Evolutionary conservation across 768 basidiomycete genomes (phyloP).

Genomic region (Termitomyces sp.): DNA sequence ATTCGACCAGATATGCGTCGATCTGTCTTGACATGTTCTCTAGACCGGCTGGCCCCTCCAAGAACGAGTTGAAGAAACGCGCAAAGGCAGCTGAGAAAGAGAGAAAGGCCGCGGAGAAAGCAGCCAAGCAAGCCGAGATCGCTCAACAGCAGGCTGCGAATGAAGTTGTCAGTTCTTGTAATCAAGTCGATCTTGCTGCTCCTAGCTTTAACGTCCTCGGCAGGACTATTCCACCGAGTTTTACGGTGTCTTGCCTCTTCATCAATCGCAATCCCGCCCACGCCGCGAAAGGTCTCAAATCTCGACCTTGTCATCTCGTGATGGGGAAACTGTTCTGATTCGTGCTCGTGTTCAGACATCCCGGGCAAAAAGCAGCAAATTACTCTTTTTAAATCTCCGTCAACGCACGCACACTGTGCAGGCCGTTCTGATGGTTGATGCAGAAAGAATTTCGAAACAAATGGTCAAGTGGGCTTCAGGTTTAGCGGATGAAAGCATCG

Average conservation of each 20-base stretch:
- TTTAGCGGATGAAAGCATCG: slow-evolving; percentile 82
- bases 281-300: slow-evolving; percentile 60
- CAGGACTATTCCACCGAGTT: slow-evolving; percentile 75
- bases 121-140: slow-evolving; percentile 71
- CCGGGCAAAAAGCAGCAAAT: slow-evolving; percentile 90
- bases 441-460: slow-evolving; percentile 84
- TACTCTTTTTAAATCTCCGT: slow-evolving; percentile 90
- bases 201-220: background rate
- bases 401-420: slow-evolving; percentile 87
- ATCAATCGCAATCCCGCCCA: slow-evolving; percentile 83
- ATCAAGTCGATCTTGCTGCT: background rate
- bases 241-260: slow-evolving; percentile 85
- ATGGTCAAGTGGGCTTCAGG: slow-evolving; percentile 92
- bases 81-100: slow-evolving; percentile 90
- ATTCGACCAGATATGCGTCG: background rate
- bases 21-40: background rate
- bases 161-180: slow-evolving; percentile 47
- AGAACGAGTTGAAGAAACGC: slow-evolving; percentile 87
- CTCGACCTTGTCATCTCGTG: slow-evolving; percentile 52
- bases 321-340: slow-evolving; percentile 73
- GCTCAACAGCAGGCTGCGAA: slow-evolving; percentile 60
- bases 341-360: slow-evolving; percentile 90
- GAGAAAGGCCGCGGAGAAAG: slow-evolving; percentile 82
- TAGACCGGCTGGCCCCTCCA: slow-evolving; percentile 54
- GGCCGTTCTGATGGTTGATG: slow-evolving; percentile 67